Evolutionary conservation across 2,329 filamentous ascomycete genomes (phyloP).

Genomic region (Ceratocystis cubensis): DNA sequence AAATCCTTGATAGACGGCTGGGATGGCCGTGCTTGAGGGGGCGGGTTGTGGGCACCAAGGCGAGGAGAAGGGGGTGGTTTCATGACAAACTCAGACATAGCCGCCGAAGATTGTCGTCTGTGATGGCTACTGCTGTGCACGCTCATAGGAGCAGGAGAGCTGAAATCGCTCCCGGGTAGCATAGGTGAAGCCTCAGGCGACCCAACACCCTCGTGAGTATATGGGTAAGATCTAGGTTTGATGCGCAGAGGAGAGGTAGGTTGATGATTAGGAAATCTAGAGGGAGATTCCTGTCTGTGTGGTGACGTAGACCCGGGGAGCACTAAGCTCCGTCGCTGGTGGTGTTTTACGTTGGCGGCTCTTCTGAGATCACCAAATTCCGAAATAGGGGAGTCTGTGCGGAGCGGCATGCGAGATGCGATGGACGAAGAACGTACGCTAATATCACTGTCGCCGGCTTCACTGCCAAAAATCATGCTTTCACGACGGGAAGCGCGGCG

Average conservation of each 20-base stretch:
- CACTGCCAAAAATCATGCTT: conserved; percentile 71
- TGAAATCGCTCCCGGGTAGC: conserved; percentile 68
- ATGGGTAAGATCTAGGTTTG: conserved; percentile 58
- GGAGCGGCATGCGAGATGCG: conserved; percentile 51
- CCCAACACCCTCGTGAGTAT: conserved; percentile 50
- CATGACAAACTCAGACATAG: conserved; percentile 56
- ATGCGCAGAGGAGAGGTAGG: conserved; percentile 80
- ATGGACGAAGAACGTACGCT: conserved; percentile 72
- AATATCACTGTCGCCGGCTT: conserved; percentile 74
- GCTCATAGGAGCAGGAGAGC: conserved; percentile 53
- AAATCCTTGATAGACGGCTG: conserved; percentile 98
- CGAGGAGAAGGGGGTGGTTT: conserved; percentile 72
- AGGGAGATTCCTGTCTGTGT: conserved; percentile 79
- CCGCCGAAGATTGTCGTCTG: conserved; percentile 80
- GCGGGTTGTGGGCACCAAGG: conserved; percentile 59
- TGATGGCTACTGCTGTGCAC: conserved; percentile 45
- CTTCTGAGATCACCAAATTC: conserved; percentile 67
- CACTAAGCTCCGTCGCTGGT: conserved; percentile 76
- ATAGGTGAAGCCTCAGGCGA: conserved; percentile 88
- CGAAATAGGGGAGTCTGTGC: conserved; percentile 82
- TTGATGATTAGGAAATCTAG: conserved; percentile 44
- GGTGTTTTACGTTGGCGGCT: conserved; percentile 65
- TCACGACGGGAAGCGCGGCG: conserved; percentile 39
- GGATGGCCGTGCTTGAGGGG: conserved; percentile 73
- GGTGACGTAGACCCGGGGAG: conserved; percentile 67